Evolutionary conservation across 345 rosid species (phyloP).

Genomic region (Moringa oleifera): DNA sequence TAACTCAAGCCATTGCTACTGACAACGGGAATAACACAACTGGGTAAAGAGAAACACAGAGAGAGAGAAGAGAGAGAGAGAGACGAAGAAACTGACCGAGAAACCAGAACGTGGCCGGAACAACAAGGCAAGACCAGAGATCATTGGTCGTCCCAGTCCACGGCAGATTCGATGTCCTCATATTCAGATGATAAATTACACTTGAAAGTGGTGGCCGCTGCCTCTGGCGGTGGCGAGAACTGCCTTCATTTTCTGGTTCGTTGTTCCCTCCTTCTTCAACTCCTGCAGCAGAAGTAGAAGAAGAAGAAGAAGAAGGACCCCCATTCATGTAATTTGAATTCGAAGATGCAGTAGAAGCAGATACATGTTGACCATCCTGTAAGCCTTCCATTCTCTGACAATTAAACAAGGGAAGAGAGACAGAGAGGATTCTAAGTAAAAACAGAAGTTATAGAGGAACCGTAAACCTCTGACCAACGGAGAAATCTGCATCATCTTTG

Average conservation of each 20-base stretch:
- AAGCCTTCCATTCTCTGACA: constrained; percentile 24
- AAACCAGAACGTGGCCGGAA: constrained; percentile 42
- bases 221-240: constrained; percentile 5
- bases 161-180: constrained; percentile 17
- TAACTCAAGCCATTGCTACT: too few relatives aligned
- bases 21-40: neutral
- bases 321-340: constrained; percentile 4
- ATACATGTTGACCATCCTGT: constrained; percentile 1
- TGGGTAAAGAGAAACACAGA: neutral
- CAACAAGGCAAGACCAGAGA: constrained; percentile 34
- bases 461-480: neutral
- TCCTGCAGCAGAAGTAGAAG: constrained; percentile 20
- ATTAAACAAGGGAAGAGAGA: neutral
- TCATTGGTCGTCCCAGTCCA: constrained; percentile 26
- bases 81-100: constrained; percentile 35
- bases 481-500: neutral
- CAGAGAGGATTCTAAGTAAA: too few relatives aligned
- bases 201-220: constrained; percentile 13
- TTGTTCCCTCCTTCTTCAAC: constrained; percentile 7
- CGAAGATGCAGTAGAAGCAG: constrained; percentile 11
- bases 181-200: constrained; percentile 22
- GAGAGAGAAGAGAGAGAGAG: neutral
- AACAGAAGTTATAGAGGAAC: neutral
- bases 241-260: constrained; percentile 10
- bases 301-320: constrained; percentile 4